Conservation (phyloP, 1,139 yeast species). For the Geotrichum histeridarum region DNA sequence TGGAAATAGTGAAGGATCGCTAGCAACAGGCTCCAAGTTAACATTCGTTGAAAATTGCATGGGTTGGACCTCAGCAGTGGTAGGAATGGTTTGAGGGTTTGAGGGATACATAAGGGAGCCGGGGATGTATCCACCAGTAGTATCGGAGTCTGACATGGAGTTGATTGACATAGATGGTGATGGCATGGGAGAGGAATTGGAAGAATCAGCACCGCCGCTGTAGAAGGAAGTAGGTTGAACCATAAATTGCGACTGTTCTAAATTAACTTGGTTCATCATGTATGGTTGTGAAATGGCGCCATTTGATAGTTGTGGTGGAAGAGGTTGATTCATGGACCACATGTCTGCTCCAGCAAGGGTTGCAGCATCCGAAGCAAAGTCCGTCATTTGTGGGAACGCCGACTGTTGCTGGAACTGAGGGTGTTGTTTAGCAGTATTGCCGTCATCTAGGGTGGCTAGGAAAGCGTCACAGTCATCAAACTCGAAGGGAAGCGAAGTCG, state of each 20-base stretch:
- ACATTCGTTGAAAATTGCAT: neutral
- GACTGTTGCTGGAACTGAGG: slow-evolving; percentile 1
- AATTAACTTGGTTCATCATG: slow-evolving; percentile 1
- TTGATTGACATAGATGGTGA: slow-evolving; percentile 17
- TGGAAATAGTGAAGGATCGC: slow-evolving; percentile 8
- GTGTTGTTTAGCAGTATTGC: slow-evolving; percentile 7
- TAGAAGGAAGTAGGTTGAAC: slow-evolving; percentile 11
- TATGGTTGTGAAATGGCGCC: neutral
- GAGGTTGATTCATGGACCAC: slow-evolving; percentile 12
- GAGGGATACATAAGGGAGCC: slow-evolving; percentile 6
- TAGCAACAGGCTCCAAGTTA: neutral
- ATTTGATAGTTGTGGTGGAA: slow-evolving; percentile 5
- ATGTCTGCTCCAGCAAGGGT: slow-evolving; percentile 6
- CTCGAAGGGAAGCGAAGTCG: slow-evolving; percentile 22
- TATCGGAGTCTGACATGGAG: slow-evolving; percentile 17
- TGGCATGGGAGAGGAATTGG: slow-evolving; percentile 13
- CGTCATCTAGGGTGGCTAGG: slow-evolving; percentile 24
- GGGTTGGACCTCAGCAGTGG: neutral
- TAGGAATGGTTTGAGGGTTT: too few relatives aligned
- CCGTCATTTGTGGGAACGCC: neutral
- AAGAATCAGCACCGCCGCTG: slow-evolving; percentile 5
- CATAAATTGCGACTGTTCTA: slow-evolving; percentile 8
- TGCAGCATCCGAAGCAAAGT: neutral
- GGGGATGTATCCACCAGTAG: slow-evolving; percentile 3
- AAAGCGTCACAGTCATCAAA: slow-evolving; percentile 29